Conservation (phyloP, 352 stramenopile species). For the Blastocystis sp. region DNA sequence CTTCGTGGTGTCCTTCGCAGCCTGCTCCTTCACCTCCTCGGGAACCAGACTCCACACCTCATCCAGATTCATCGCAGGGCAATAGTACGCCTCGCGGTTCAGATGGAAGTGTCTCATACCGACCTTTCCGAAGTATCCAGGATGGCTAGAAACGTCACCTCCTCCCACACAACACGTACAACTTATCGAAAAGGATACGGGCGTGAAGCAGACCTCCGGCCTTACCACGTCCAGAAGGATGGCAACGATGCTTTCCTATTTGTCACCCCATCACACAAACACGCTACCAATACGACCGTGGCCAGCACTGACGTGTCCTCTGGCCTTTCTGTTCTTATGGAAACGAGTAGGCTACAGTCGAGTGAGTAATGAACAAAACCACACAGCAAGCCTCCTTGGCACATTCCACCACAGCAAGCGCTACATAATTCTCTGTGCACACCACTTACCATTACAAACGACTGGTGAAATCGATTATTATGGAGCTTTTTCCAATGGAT, state of each 20-base stretch:
- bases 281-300: constrained; percentile 72
- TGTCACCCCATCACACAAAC: not conserved
- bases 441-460: not conserved
- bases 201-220: constrained; percentile 99
- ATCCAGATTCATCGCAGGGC: constrained; percentile 95
- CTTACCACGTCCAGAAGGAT: constrained; percentile 99
- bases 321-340: constrained; percentile 97
- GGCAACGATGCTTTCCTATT: constrained; percentile 63
- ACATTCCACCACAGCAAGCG: not conserved
- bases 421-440: not conserved
- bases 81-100: constrained; percentile 86
- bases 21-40: constrained; percentile 88
- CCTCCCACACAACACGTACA: constrained; percentile 67
- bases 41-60: constrained; percentile 95
- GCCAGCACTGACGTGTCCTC: constrained; percentile 92
- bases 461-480: constrained; percentile 16
- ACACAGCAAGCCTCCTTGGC: too few species aligned
- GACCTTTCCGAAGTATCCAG: constrained; percentile 99
- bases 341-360: constrained; percentile 66
- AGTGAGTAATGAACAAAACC: too few species aligned
- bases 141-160: constrained; percentile 59
- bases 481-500: not conserved
- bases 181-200: constrained; percentile 99
- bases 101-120: constrained; percentile 99
- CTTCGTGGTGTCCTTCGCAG: constrained; percentile 80